A percentile compares a stretch with the other conserved stretches of the same genome.
These are phyloP conservation scores for Mycena vitilis DNA, from an alignment of 768 basidiomycete genomes.

Conservation along the genomic window DNA sequence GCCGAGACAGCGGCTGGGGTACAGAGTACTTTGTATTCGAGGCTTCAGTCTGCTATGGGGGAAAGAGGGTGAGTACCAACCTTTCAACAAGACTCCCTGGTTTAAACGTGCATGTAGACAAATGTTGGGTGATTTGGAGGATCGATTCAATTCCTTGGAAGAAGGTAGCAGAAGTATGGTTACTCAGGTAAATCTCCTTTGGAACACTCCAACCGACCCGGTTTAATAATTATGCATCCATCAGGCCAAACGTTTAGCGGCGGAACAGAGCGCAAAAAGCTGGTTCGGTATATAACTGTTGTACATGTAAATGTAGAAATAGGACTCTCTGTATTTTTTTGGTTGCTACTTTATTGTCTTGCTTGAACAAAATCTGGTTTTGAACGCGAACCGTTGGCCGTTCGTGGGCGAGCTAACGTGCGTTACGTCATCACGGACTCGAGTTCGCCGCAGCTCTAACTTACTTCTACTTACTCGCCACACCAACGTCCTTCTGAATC, in stretches of 20 bases:
- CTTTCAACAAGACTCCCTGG: not conserved
- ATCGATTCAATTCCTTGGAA: slow-evolving; percentile 72
- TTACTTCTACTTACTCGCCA: no score
- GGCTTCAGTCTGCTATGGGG: slow-evolving; percentile 63
- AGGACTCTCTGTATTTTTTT: no score
- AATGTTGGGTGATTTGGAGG: slow-evolving; percentile 69
- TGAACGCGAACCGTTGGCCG: no score
- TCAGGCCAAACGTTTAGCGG: slow-evolving; percentile 73
- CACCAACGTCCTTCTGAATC: not conserved
- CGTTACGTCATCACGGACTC: no score
- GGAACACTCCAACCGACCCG: not conserved
- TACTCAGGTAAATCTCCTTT: slow-evolving; percentile 57
- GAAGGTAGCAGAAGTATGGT: slow-evolving; percentile 76
- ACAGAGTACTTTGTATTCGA: slow-evolving; percentile 57
- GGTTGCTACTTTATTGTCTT: no score
- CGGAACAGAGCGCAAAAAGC: slow-evolving; percentile 70
- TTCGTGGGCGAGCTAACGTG: no score
- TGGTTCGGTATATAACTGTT: slow-evolving; percentile 68
- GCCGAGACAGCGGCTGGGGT: slow-evolving; percentile 49
- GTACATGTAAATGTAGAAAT: not conserved
- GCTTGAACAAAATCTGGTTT: no score
- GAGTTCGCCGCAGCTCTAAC: no score
- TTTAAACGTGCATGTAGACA: slow-evolving; percentile 54
- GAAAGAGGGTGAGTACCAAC: slow-evolving; percentile 70
- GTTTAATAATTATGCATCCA: slow-evolving; percentile 8